These are phyloP conservation scores for Diaporthe ampelina DNA, from an alignment of 2,329 filamentous ascomycete genomes.

Conservation along the genomic window DNA sequence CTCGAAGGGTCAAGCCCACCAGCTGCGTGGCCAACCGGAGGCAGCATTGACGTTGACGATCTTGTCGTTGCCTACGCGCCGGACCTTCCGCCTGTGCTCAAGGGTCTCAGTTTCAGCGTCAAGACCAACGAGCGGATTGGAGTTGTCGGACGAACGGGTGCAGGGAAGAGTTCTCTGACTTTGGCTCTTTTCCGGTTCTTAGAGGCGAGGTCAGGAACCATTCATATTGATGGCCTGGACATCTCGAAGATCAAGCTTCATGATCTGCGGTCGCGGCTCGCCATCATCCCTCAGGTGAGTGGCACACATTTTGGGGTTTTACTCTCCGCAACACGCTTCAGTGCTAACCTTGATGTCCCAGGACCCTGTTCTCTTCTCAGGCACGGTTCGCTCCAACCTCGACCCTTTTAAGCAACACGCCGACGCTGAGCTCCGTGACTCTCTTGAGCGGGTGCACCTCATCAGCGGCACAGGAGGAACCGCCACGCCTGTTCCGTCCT, in stretches of 20 bases:
- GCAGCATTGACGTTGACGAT: slow-evolving; percentile 79
- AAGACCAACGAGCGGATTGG: slow-evolving; percentile 78
- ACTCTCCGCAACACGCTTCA: neutral
- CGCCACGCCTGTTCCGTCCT: slow-evolving; percentile 56
- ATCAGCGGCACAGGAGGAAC: slow-evolving; percentile 53
- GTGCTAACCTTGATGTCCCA: slow-evolving; percentile 50
- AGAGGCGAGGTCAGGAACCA: slow-evolving; percentile 74
- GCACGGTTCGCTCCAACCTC: slow-evolving; percentile 81
- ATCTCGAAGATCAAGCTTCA: slow-evolving; percentile 80
- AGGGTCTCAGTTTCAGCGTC: slow-evolving; percentile 76
- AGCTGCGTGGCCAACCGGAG: slow-evolving; percentile 82
- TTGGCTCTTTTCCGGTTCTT: slow-evolving; percentile 84
- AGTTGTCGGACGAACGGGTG: slow-evolving; percentile 84
- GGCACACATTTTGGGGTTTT: neutral
- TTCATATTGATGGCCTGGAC: slow-evolving; percentile 80
- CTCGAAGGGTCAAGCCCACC: slow-evolving; percentile 73
- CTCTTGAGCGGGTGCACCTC: slow-evolving; percentile 79
- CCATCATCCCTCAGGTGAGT: slow-evolving; percentile 76
- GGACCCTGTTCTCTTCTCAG: slow-evolving; percentile 86
- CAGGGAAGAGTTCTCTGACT: slow-evolving; percentile 82
- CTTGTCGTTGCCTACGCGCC: slow-evolving; percentile 80
- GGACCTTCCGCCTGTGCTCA: slow-evolving; percentile 79
- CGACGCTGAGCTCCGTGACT: slow-evolving; percentile 78
- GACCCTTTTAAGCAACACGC: slow-evolving; percentile 81
- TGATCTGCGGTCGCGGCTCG: slow-evolving; percentile 79